Percentiles rank a stretch among this genome's conserved stretches.
Conservation (phyloP, 345 rosid species). For the Schrenkiella parvula region DNA sequence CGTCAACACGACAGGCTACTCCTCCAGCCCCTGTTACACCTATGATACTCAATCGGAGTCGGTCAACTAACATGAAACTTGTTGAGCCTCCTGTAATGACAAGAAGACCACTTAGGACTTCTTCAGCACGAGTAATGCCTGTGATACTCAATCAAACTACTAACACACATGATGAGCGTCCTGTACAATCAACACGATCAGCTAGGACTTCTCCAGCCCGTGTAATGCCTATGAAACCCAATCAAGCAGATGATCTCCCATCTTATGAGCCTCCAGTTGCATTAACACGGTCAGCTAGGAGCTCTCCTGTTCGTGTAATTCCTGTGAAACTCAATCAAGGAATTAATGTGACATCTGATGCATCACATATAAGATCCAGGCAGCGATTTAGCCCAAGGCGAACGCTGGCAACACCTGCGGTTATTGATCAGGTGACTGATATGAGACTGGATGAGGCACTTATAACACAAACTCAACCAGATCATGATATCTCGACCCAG, state of each 20-base stretch:
- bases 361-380: conserved; percentile 26
- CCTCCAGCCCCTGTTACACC: conserved; percentile 12
- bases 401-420: conserved; percentile 1
- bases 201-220: conserved; percentile 32
- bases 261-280: conserved; percentile 25
- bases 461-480: conserved; percentile 20
- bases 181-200: conserved; percentile 24
- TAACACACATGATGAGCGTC: conserved; percentile 24
- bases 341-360: conserved; percentile 7
- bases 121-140: conserved; percentile 26
- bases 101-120: conserved; percentile 24
- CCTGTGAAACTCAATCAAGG: conserved; percentile 10
- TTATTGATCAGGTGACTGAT: conserved; percentile 25
- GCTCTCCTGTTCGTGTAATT: conserved; percentile 19
- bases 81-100: conserved; percentile 26
- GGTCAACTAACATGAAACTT: conserved; percentile 23
- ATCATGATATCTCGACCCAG: conserved; percentile 19
- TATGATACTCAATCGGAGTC: conserved; percentile 17
- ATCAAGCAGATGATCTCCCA: conserved; percentile 16
- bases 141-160: conserved; percentile 16
- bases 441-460: conserved; percentile 29
- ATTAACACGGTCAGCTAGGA: conserved; percentile 28
- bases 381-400: conserved; percentile 28
- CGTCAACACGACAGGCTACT: conserved; percentile 3
- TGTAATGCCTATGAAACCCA: conserved; percentile 19